Evolutionary conservation across 2,329 filamentous ascomycete species (phyloP), one percentile per base, ranked within the genome.

Genomic region (Hypoxylon sp.): DNA sequence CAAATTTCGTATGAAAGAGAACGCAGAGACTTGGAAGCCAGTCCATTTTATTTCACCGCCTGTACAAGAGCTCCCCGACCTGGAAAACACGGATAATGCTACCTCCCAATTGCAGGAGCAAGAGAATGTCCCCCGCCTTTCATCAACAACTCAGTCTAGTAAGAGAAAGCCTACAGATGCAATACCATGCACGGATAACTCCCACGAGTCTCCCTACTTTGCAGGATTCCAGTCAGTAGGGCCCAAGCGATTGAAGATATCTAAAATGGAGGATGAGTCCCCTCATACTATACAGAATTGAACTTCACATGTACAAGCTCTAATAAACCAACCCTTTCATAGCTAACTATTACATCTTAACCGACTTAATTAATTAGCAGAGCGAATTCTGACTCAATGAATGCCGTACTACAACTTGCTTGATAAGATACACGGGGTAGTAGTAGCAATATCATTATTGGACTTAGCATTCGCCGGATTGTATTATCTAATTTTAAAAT

Each of bases 31-130:
- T n/a, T 76, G 74, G 74, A 65, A 67, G 43, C 67, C 72, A 32
- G 13, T 56, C 23, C 53, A 50, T 34, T 14, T 65, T 9, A 71
- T 72, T n/a, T 50, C 71, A 17, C 72, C 74, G 32, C 71, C 72
- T 7, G 51, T 75, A 7, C 68, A 75, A 64, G 70, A 74, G 51
- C 59, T 76, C 60, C 65, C 68, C 25, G 60, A 68, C 4, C 19
- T 65, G 10, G 52, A 51, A 52, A 41, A 43, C 21, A n/a, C 11
- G 6, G 11, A 5, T 4, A 11, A 41, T n/a, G 14, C 10, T 28
- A 19, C 14, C 28, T 9, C 28, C 10, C 32, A 52, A 10, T 7
- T 11, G 41, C 36, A 6, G 23, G 13, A 34, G n/a, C 46, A 52
- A 25, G 56, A 41, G 3, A 43, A 19, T 41, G 25, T 2, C 11